Base-by-base conservation (phyloP, 345 rosid genomes). In the Jatropha curcas region DNA sequence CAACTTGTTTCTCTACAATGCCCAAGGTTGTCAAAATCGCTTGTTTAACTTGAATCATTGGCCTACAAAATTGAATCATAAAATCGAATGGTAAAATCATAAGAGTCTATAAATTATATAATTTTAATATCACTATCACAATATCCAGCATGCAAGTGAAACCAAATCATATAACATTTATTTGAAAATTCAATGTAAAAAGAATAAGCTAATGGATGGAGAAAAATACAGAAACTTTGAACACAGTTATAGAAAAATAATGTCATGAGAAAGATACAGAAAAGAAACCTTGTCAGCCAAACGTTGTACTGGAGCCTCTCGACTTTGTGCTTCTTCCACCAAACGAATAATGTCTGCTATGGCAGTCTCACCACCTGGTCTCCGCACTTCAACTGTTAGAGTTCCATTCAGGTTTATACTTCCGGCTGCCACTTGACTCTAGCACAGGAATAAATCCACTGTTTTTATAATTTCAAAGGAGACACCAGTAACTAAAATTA, bases 331-430 rank as follows among this genome's bases (percentile, higher is more conserved):
- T 82, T 94, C 98, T 86, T 94, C 98, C 72, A 94, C 98, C 81
- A 94, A 71, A 59, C 92, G 94, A 79, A 92, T 88, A 76, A 94
- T 92, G 82, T 90, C 95, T 65, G 89, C 97, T 60, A 94, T 86
- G 65, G 95, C 88, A 82, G 98, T 94, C 86, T 94, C 98, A 35
- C 98, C 98, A 71, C 98, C 98, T 65, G 98, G 89, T 81, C 98
- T 88, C 78, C 77, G 84, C 76, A 92, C 97, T 88, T 92, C 97
- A 53, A 90, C 85, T 17, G 94, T 94, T 63, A 94, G 94, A 72
- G 97, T 85, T 72, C 98, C 98, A 82, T 92, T 94, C 45, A 94
- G 90, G 80, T 94, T 94, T 82, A 94, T 87, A 75, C 95, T 90
- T 77, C 98, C 98, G 53, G 97, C 98, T 39, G 91, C 92, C 71